Percentiles rank a stretch among this genome's conserved stretches.
Conservation (phyloP, 495 filamentous ascomycete species). For the Tricharina praecox region DNA sequence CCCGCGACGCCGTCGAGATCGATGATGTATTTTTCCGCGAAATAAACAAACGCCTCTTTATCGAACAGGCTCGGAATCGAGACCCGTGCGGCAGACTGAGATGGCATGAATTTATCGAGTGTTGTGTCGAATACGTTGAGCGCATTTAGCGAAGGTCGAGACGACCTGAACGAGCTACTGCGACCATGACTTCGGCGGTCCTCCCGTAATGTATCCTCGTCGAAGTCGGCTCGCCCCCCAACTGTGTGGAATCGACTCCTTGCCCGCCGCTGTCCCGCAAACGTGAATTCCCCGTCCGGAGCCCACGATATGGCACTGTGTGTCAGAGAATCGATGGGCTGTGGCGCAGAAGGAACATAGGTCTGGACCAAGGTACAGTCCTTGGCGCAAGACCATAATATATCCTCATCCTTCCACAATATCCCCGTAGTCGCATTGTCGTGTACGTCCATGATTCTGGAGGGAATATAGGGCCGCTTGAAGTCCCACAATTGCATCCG, state of each 20-base stretch:
- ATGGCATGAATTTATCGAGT: constrained; percentile 14
- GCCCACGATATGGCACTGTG: constrained; percentile 40
- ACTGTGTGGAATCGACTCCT: constrained; percentile 9
- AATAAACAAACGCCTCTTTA: constrained; percentile 16
- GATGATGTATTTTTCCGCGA: constrained; percentile 15
- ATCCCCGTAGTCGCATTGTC: constrained; percentile 54
- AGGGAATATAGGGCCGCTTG: constrained; percentile 68
- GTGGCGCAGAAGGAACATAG: constrained; percentile 65
- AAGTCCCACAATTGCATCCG: constrained; percentile 85
- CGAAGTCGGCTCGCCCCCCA: constrained; percentile 9
- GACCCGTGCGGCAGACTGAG: constrained; percentile 18
- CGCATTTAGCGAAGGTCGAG: constrained; percentile 9
- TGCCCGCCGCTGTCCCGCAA: constrained; percentile 16
- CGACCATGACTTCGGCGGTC: constrained; percentile 14
- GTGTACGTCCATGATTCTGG: constrained; percentile 66
- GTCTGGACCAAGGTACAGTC: constrained; percentile 75
- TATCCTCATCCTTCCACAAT: constrained; percentile 77
- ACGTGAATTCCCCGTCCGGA: constrained; percentile 20
- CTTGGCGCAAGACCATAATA: constrained; percentile 79
- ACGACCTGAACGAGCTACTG: constrained; percentile 18
- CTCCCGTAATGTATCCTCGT: constrained; percentile 15
- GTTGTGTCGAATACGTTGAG: constrained; percentile 15
- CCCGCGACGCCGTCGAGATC: constrained; percentile 12
- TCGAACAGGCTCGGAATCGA: constrained; percentile 19
- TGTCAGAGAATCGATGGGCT: constrained; percentile 57